Conservation (phyloP, 306 rosid genomes). For the Dicorynia guianensis region DNA sequence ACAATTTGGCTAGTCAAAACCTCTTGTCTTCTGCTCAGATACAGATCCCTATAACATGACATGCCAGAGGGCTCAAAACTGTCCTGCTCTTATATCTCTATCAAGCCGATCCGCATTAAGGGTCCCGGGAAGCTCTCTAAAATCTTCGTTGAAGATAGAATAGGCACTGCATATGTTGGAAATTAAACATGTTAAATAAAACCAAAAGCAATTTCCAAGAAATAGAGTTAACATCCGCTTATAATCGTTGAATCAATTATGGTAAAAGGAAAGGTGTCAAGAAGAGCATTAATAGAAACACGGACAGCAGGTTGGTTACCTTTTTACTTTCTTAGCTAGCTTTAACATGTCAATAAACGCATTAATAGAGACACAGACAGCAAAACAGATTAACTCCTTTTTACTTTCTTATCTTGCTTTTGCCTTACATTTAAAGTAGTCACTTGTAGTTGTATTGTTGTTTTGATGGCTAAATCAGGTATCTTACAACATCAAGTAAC, state of each 20-base stretch:
- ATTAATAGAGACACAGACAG: not conserved
- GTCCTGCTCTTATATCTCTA: constrained; percentile 89
- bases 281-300: not conserved
- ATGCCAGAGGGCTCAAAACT: constrained; percentile 60
- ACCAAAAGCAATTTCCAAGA: constrained; percentile 13
- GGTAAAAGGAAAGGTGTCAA: not conserved
- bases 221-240: constrained; percentile 28
- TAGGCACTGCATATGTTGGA: constrained; percentile 71
- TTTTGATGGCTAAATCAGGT: not conserved
- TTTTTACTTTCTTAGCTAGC: too few species aligned
- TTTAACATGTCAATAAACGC: not conserved
- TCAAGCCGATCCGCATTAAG: constrained; percentile 88
- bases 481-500: not conserved
- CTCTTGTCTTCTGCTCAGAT: constrained; percentile 31
- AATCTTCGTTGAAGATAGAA: constrained; percentile 94
- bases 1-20: constrained; percentile 29
- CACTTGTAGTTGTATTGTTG: not conserved
- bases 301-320: too few species aligned
- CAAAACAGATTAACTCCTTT: not conserved
- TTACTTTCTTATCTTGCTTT: too few species aligned
- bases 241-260: not conserved
- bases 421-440: too few species aligned
- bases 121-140: constrained; percentile 93
- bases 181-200: constrained; percentile 15
- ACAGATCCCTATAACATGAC: constrained; percentile 37